Conservation (phyloP, 2,329 filamentous ascomycete species). For the Penicillium sp. region DNA sequence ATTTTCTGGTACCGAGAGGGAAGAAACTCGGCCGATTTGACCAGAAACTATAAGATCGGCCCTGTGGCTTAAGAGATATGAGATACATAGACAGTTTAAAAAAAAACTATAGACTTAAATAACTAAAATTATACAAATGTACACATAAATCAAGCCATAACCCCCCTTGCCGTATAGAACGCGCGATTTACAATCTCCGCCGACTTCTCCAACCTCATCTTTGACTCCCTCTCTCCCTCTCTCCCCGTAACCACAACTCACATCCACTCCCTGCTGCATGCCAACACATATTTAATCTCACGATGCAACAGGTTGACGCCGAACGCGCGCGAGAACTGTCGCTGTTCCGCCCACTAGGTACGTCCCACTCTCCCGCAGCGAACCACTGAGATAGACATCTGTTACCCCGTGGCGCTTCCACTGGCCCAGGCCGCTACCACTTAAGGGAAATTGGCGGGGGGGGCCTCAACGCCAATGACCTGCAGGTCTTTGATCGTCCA, state of each 20-base stretch:
- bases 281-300: constrained; percentile 5
- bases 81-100: constrained; percentile 3
- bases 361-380: constrained; percentile 27
- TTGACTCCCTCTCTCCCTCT: background rate
- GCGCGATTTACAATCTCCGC: constrained; percentile 1
- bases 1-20: constrained; percentile 20
- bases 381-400: constrained; percentile 35
- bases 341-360: constrained; percentile 48
- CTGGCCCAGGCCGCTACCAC: constrained; percentile 27
- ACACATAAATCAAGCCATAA: background rate
- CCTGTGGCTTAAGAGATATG: constrained; percentile 13
- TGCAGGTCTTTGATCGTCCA: constrained; percentile 3
- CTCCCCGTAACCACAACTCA: background rate
- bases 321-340: constrained; percentile 45
- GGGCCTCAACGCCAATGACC: constrained; percentile 4
- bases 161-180: constrained; percentile 3
- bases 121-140: background rate
- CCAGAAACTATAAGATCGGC: constrained; percentile 6
- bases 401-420: constrained; percentile 36
- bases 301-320: constrained; percentile 37
- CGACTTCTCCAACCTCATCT: constrained; percentile 2
- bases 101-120: background rate
- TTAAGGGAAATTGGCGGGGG: constrained; percentile 12
- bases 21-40: constrained; percentile 18
- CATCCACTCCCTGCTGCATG: background rate